phyloP scores from a whole-genome alignment of 2,329 filamentous ascomycete species.

The Colletotrichum sp. region DNA sequence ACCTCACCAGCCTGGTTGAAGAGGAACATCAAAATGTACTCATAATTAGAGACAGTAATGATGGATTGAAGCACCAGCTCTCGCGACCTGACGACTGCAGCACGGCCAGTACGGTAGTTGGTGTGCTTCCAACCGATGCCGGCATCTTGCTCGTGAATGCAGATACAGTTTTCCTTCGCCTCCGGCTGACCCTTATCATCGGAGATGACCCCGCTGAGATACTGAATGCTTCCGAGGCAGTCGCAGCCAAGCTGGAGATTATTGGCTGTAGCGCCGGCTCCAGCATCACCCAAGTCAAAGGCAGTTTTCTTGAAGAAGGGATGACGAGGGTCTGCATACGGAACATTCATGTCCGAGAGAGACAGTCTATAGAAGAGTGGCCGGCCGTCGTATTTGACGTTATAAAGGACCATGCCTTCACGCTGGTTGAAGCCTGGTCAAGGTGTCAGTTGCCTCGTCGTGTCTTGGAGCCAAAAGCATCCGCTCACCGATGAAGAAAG shows the following conservation, averaged over 20 bases:
- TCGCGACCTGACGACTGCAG: slow-evolving; percentile 65
- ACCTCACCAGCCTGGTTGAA: slow-evolving; percentile 69
- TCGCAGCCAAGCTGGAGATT: slow-evolving; percentile 73
- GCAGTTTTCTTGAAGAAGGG: slow-evolving; percentile 70
- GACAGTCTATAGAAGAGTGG: slow-evolving; percentile 63
- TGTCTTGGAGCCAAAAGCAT: neutral
- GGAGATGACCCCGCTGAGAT: slow-evolving; percentile 55
- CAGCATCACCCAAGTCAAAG: slow-evolving; percentile 73
- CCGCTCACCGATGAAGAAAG: slow-evolving; percentile 53
- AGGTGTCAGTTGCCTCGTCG: neutral
- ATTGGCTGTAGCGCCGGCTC: slow-evolving; percentile 68
- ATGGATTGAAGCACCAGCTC: slow-evolving; percentile 72
- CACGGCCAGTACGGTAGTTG: slow-evolving; percentile 68
- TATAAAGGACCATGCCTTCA: slow-evolving; percentile 65
- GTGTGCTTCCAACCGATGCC: slow-evolving; percentile 76
- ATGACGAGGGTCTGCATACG: slow-evolving; percentile 68
- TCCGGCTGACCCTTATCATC: slow-evolving; percentile 59
- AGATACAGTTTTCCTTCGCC: slow-evolving; percentile 65
- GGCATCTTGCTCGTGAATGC: slow-evolving; percentile 73
- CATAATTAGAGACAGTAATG: slow-evolving; percentile 74
- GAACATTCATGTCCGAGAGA: slow-evolving; percentile 65
- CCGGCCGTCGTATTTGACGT: slow-evolving; percentile 62
- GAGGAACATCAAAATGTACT: slow-evolving; percentile 70
- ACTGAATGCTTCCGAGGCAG: slow-evolving; percentile 70
- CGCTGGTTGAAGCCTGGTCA: slow-evolving; percentile 57